Base-by-base conservation (phyloP, 441 rosid species). In the Oxalis stricta region DNA sequence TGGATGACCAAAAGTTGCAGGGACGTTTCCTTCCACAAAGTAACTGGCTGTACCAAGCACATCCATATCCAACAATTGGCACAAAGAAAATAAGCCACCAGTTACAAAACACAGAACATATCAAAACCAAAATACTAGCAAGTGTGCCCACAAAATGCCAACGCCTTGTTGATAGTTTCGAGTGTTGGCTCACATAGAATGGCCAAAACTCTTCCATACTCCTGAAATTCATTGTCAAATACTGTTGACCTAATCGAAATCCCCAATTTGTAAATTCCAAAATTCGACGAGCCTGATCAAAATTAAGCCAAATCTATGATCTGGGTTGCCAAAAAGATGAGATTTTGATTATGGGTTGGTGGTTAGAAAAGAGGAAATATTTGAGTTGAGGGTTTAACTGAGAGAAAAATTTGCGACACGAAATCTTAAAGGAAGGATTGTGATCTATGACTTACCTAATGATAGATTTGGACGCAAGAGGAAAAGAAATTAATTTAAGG, bases 161-260 rank as follows among this genome's bases (percentile, higher is more conserved):
- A 0, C 82, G 57, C 60, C 98, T 70, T 35, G 98, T 91, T 11
- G 72, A 66, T 38, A 76, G 76, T 30, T 91, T 91, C 38, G 98
- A 83, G 76, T 85, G 98, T 48, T 91, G 96, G 50, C 38, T 75
- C 83, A 85, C 58, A 48, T 91, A 91, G 58, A 80, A 91, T 4
- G 87, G 67, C 96, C 95, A 85, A 52, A 83, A 91, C 55, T 91
- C 98, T 11, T 91, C 98, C 49, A 83, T 62, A 71, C 72, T 85
- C 71, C 93, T 73, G 73, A 91, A 91, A 63, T 83, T 85, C 98
- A 91, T 85, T n/a, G n/a, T n/a, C n/a, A n/a, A n/a, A n/a, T n/a
- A n/a, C n/a, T n/a, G n/a, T n/a, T n/a, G n/a, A n/a, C n/a, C n/a
- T n/a, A n/a, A n/a, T n/a, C n/a, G n/a, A n/a, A n/a, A n/a, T n/a